phyloP scores from a whole-genome alignment of 441 rosid genomes.

The Arabidopsis lyrata region DNA sequence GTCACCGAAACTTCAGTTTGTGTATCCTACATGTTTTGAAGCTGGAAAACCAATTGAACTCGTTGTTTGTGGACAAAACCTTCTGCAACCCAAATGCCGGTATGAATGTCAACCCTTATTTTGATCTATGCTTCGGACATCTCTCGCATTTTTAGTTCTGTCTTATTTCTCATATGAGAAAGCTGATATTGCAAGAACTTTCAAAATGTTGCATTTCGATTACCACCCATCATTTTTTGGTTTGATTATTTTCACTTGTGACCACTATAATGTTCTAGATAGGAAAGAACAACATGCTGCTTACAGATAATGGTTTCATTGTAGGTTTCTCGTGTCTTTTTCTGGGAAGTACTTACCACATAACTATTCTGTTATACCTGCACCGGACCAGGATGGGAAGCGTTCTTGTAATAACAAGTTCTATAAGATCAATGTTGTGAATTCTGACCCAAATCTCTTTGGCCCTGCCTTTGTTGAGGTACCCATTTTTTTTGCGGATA shows the following conservation, averaged over 20 bases:
- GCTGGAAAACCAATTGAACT: conserved; percentile 94
- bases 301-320: conserved; percentile 46
- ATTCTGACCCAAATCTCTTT: conserved; percentile 60
- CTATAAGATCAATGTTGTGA: conserved; percentile 67
- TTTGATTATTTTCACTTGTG: conserved; percentile 11
- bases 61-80: conserved; percentile 85
- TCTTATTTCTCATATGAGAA: conserved; percentile 9
- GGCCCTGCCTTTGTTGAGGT: conserved; percentile 99
- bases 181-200: conserved; percentile 27
- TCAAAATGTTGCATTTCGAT: conserved; percentile 18
- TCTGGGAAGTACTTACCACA: conserved; percentile 81
- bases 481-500: conserved; percentile 13
- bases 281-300: conserved; percentile 21
- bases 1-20: conserved; percentile 83
- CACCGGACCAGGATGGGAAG: conserved; percentile 50
- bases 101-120: conserved; percentile 44
- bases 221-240: conserved; percentile 7
- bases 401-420: conserved; percentile 59
- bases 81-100: conserved; percentile 82
- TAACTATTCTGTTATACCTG: conserved; percentile 60
- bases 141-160: conserved; percentile 5
- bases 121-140: conserved; percentile 22
- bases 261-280: conserved; percentile 20
- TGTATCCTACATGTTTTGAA: conserved; percentile 88
- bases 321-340: conserved; percentile 93